phyloP scores from a whole-genome alignment of 805 yeast species.

The Kazachstania taianensis region DNA sequence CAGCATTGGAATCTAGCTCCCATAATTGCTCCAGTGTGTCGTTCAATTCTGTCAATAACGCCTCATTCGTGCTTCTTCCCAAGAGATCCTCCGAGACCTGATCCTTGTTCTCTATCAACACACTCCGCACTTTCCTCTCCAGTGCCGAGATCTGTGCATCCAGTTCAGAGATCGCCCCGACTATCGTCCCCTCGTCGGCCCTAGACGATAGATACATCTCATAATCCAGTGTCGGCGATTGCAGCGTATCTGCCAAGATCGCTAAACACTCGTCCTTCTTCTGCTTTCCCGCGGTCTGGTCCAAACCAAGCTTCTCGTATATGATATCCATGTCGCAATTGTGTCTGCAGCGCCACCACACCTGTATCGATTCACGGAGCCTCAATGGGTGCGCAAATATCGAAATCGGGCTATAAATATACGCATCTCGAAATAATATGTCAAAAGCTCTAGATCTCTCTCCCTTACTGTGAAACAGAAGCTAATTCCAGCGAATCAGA shows the following conservation, averaged over 20 bases:
- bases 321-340: not conserved
- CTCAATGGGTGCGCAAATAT: too few species aligned
- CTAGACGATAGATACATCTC: slow-evolving; percentile 34
- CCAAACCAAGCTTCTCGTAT: slow-evolving; percentile 7
- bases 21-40: slow-evolving; percentile 23
- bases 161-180: slow-evolving; percentile 66
- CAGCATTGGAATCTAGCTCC: slow-evolving; percentile 21
- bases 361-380: too few species aligned
- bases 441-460: too few species aligned
- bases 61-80: slow-evolving; percentile 9
- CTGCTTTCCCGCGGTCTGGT: too few species aligned
- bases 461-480: too few species aligned
- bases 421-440: too few species aligned
- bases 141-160: slow-evolving; percentile 44
- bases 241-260: slow-evolving; percentile 33
- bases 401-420: too few species aligned
- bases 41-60: slow-evolving; percentile 11
- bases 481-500: too few species aligned
- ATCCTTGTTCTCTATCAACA: slow-evolving; percentile 29
- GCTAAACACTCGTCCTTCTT: slow-evolving; percentile 28
- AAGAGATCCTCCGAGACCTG: slow-evolving; percentile 38
- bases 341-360: too few species aligned
- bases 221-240: slow-evolving; percentile 40
- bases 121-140: slow-evolving; percentile 36
- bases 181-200: slow-evolving; percentile 29